Evolutionary conservation across 345 rosid genomes (phyloP), one percentile per base, ranked within the genome.

Genomic region (Linum lewisii): DNA sequence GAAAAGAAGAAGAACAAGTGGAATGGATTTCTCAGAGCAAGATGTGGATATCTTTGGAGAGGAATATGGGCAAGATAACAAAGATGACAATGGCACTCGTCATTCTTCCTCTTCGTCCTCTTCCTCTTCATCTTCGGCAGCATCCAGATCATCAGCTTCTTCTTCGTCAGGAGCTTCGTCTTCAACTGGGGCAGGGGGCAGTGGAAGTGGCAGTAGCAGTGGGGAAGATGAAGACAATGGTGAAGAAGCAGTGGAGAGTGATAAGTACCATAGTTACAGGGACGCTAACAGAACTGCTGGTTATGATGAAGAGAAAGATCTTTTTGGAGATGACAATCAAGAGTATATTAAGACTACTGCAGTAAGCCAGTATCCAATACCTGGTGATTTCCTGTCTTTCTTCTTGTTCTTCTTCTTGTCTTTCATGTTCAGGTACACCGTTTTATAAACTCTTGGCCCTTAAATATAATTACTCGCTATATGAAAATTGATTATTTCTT

Each of bases 281-380:
- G 42, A 69, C 34, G 21, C 25, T 56, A 56, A 60, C 24, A 42
- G 34, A 54, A 25, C 7, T 51, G 47, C 47, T n/a, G 59, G 60
- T 22, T 45, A 59, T 65, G 60, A 50, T 2, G 75, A 71, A 2
- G 87, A 75, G 3, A 78, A 60, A 22, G 97, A 94, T 79, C 86
- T 90, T 49, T 94, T 90, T 73, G 97, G 90, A 7, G 80, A 95
- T 64, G 97, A 87, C 72, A 87, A 87, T 60, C 88, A 85, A 77
- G 96, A 84, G 58, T 90, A 90, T 69, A 81, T 83, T 57, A 87
- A 84, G 66, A 90, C 99, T 54, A 73, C 70, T 58, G 88, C 88
- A 14, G 62, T 58, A 24, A 87, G 88, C 65, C 82, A 81, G 36
- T 78, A 64, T 69, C 51, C 87, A 4, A 85, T 90, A 60, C 97